These are phyloP conservation scores for Rhodomyrtus tomentosa DNA, from an alignment of 345 rosid species.

Conservation along the genomic window DNA sequence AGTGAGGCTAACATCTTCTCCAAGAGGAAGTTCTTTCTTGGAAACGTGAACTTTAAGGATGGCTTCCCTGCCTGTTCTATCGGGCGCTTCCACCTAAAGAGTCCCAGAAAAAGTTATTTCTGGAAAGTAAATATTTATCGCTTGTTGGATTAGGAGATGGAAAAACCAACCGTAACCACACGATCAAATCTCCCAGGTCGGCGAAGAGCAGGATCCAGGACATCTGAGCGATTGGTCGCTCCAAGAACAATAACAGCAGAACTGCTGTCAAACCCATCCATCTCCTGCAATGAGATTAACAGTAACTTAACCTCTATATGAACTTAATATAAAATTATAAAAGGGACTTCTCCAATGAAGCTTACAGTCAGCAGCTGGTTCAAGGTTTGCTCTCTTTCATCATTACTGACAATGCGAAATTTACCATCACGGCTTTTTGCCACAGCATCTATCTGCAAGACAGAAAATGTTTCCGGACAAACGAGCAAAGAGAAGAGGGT, in stretches of 20 bases:
- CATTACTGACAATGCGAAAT: conserved; percentile 75
- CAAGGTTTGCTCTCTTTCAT: conserved; percentile 97
- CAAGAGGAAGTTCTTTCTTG: conserved; percentile 81
- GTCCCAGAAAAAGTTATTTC: not conserved
- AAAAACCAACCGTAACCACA: conserved; percentile 65
- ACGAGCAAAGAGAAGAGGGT: not conserved
- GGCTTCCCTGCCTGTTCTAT: conserved; percentile 87
- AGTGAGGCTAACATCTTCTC: conserved; percentile 60
- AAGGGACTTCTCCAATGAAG: not conserved
- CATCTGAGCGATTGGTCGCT: conserved; percentile 96
- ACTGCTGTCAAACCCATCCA: conserved; percentile 98
- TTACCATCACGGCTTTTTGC: conserved; percentile 97
- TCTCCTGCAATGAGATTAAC: conserved; percentile 51
- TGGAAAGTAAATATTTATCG: not conserved
- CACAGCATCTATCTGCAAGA: conserved; percentile 87
- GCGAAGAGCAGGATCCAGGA: conserved; percentile 88
- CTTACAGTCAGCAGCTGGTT: conserved; percentile 93
- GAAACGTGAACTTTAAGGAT: conserved; percentile 75
- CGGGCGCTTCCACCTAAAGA: conserved; percentile 83
- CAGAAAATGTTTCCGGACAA: not conserved
- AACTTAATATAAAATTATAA: not conserved
- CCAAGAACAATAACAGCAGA: conserved; percentile 97
- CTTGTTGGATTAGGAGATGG: not conserved
- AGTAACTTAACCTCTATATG: not conserved
- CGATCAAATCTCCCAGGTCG: conserved; percentile 99